Conservation (phyloP, 306 rosid species). For the Hippophae rhamnoides region DNA sequence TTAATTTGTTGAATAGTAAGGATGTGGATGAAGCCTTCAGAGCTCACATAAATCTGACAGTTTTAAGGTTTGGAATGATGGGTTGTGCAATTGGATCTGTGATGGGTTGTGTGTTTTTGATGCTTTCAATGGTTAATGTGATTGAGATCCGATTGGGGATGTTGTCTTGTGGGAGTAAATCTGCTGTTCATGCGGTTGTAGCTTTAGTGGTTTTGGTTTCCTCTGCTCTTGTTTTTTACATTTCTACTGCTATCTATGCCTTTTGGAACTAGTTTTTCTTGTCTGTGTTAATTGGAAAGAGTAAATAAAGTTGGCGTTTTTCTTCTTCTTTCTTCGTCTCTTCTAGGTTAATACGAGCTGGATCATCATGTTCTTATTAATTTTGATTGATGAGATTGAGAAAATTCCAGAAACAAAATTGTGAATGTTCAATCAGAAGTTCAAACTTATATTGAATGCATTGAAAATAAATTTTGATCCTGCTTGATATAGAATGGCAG, state of each 20-base stretch:
- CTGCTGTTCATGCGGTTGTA: constrained; percentile 51
- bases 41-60: constrained; percentile 63
- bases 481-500: no score
- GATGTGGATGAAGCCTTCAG: constrained; percentile 64
- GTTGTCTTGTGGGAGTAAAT: constrained; percentile 83
- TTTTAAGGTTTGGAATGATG: constrained; percentile 64
- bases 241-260: constrained; percentile 78
- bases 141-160: constrained; percentile 73
- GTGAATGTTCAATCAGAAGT: no score
- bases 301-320: no score
- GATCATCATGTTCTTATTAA: no score
- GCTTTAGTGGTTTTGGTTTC: constrained; percentile 57
- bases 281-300: no score
- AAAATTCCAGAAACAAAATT: no score
- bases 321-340: no score
- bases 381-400: no score
- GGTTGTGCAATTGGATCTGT: constrained; percentile 78
- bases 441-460: no score
- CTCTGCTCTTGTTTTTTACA: constrained; percentile 69
- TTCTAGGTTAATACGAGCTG: no score
- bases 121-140: constrained; percentile 81
- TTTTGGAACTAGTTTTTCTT: constrained; percentile 14
- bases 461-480: no score
- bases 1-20: constrained; percentile 65
- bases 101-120: constrained; percentile 70